Conservation (phyloP, 345 rosid genomes). For the Gossypium anomalum region DNA sequence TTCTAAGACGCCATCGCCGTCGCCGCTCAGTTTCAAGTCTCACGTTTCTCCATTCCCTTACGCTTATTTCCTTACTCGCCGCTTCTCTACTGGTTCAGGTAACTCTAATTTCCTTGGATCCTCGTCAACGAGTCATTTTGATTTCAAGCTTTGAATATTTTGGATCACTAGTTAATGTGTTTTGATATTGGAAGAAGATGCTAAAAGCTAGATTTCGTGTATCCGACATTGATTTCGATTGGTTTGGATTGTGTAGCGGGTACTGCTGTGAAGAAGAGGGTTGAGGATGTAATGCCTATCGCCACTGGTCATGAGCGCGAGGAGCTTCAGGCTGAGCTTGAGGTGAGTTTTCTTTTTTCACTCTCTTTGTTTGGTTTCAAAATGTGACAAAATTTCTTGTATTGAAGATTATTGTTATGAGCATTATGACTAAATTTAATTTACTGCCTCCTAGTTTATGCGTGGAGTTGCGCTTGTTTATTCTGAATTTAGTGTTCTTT, state of each 20-base stretch:
- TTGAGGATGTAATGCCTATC: slow-evolving; percentile 74
- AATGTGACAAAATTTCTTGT: neutral
- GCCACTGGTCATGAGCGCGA: slow-evolving; percentile 94
- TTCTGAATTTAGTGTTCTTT: slow-evolving; percentile 1
- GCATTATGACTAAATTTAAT: neutral
- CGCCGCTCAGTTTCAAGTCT: slow-evolving; percentile 28
- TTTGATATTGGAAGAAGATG: neutral
- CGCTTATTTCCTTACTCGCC: slow-evolving; percentile 30
- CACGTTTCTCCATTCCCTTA: slow-evolving; percentile 34
- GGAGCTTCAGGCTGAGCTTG: slow-evolving; percentile 71
- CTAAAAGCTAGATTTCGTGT: neutral
- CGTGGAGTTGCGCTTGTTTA: neutral
- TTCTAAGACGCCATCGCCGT: slow-evolving; percentile 16
- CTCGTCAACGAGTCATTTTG: neutral
- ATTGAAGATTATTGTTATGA: slow-evolving; percentile 3
- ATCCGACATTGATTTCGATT: neutral
- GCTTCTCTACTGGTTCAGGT: slow-evolving; percentile 56
- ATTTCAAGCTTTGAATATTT: neutral
- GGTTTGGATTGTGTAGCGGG: slow-evolving; percentile 26
- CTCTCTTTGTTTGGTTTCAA: slow-evolving; percentile 6
- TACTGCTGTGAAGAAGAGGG: slow-evolving; percentile 51
- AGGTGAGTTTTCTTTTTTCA: slow-evolving; percentile 38
- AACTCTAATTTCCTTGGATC: slow-evolving; percentile 9
- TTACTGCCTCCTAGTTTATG: neutral
- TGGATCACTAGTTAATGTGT: neutral